A percentile compares a stretch with the other conserved stretches of the same genome.
Evolutionary conservation across 1,284 basidiomycete genomes (phyloP).

Genomic region (Ustilago hordei): DNA sequence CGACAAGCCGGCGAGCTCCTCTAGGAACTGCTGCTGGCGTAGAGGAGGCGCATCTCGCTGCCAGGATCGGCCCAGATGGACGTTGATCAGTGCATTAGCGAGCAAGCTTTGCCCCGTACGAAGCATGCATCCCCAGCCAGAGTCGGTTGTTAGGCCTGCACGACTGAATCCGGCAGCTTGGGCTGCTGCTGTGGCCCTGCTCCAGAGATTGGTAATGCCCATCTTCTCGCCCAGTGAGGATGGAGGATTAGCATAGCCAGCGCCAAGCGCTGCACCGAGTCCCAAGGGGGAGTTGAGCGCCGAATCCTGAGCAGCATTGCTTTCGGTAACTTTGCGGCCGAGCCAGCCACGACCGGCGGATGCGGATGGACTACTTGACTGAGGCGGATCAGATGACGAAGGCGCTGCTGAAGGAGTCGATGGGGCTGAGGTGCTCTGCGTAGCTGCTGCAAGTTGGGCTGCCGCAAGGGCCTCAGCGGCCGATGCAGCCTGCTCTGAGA

Average conservation of each 20-base stretch:
- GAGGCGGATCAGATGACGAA: slow-evolving; percentile 11
- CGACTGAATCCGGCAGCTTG: slow-evolving; percentile 59
- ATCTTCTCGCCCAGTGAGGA: slow-evolving; percentile 58
- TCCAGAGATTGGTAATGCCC: slow-evolving; percentile 62
- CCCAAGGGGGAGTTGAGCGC: slow-evolving; percentile 18
- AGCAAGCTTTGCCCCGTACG: slow-evolving; percentile 92
- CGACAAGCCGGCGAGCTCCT: slow-evolving; percentile 22
- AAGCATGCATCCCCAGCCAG: slow-evolving; percentile 98
- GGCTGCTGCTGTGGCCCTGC: slow-evolving; percentile 59
- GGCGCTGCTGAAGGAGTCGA: slow-evolving; percentile 12
- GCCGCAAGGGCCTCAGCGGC: slow-evolving; percentile 40
- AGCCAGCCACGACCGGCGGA: slow-evolving; percentile 41
- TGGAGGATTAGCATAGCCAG: slow-evolving; percentile 35
- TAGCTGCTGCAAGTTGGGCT: slow-evolving; percentile 16
- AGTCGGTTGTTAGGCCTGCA: slow-evolving; percentile 85
- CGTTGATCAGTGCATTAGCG: slow-evolving; percentile 85
- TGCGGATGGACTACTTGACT: slow-evolving; percentile 26
- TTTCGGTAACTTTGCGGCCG: slow-evolving; percentile 39
- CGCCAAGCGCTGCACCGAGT: slow-evolving; percentile 36
- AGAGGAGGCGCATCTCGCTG: slow-evolving; percentile 32
- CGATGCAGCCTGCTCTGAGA: slow-evolving; percentile 60
- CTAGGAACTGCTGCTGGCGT: slow-evolving; percentile 22
- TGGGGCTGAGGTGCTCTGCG: slow-evolving; percentile 9
- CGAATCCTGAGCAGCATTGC: slow-evolving; percentile 27
- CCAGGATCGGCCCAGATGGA: slow-evolving; percentile 77